Conservation (phyloP, 148 eudicot species). For the Talinum fruticosum region DNA sequence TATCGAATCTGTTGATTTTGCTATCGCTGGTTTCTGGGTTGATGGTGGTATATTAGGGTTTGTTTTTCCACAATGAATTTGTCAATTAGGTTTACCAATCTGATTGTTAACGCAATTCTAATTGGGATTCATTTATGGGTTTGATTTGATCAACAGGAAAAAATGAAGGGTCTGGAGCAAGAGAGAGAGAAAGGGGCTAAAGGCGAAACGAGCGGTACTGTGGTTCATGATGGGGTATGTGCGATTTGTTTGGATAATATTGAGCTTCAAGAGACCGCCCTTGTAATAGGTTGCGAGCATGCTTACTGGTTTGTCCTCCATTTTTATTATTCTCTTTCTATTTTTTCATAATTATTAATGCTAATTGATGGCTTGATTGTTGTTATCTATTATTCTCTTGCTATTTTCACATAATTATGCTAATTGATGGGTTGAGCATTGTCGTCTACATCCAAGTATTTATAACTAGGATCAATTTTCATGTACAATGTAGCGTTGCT, state of each 20-base stretch:
- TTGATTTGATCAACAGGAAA: constrained; percentile 22
- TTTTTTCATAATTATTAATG: no score
- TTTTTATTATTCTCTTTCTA: not conserved
- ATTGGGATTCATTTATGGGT: not conserved
- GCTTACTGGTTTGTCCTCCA: constrained; percentile 91
- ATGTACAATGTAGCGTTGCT: not conserved
- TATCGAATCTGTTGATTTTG: no score
- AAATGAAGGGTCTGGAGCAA: constrained; percentile 33
- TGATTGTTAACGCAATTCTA: not conserved
- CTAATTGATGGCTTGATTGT: not conserved
- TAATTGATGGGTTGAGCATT: no score
- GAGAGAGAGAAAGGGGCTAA: constrained; percentile 15
- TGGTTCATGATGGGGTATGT: constrained; percentile 61
- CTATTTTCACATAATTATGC: no score
- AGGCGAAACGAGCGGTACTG: constrained; percentile 11
- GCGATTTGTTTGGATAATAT: constrained; percentile 86
- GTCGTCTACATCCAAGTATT: no score
- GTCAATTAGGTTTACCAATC: not conserved
- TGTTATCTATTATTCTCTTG: no score
- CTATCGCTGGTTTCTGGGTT: not conserved
- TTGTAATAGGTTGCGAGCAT: constrained; percentile 98
- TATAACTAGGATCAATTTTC: not conserved
- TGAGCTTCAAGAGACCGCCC: constrained; percentile 78
- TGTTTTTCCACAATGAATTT: not conserved
- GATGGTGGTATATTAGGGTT: not conserved